These are phyloP conservation scores for Trichoderma orchidacearum DNA, from an alignment of 495 filamentous ascomycete species.

Conservation along the genomic window DNA sequence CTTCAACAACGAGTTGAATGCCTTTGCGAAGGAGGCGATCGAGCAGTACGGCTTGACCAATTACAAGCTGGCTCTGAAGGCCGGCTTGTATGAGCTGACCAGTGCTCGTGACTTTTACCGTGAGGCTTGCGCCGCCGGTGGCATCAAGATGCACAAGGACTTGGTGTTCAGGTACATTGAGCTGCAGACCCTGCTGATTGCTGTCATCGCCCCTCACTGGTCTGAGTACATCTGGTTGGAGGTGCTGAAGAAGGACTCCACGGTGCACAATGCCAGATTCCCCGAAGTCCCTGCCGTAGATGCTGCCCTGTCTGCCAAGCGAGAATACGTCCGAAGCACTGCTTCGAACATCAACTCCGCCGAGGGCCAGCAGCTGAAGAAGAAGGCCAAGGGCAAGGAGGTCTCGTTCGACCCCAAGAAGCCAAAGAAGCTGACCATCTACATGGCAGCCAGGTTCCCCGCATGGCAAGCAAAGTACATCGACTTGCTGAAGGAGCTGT, in stretches of 20 bases:
- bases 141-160: constrained; percentile 71
- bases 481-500: constrained; percentile 54
- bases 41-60: constrained; percentile 65
- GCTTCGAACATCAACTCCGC: constrained; percentile 71
- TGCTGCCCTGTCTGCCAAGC: constrained; percentile 55
- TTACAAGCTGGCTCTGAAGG: constrained; percentile 89
- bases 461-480: constrained; percentile 88
- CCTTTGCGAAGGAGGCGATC: constrained; percentile 58
- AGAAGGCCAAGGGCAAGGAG: constrained; percentile 79
- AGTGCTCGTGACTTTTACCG: constrained; percentile 83
- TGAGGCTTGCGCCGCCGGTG: constrained; percentile 57
- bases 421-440: constrained; percentile 86
- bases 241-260: constrained; percentile 58
- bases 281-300: constrained; percentile 52
- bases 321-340: constrained; percentile 66
- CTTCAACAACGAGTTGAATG: constrained; percentile 89
- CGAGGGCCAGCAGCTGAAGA: constrained; percentile 66
- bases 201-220: constrained; percentile 84
- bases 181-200: constrained; percentile 33
- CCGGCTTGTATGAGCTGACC: constrained; percentile 78
- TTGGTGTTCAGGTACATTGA: constrained; percentile 65
- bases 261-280: constrained; percentile 69
- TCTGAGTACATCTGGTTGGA: constrained; percentile 88
- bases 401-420: constrained; percentile 73
- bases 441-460: constrained; percentile 62